A percentile compares a stretch with the other conserved stretches of the same genome.
phyloP scores from a whole-genome alignment of 164 flowering plant species.

The Santalum album region DNA sequence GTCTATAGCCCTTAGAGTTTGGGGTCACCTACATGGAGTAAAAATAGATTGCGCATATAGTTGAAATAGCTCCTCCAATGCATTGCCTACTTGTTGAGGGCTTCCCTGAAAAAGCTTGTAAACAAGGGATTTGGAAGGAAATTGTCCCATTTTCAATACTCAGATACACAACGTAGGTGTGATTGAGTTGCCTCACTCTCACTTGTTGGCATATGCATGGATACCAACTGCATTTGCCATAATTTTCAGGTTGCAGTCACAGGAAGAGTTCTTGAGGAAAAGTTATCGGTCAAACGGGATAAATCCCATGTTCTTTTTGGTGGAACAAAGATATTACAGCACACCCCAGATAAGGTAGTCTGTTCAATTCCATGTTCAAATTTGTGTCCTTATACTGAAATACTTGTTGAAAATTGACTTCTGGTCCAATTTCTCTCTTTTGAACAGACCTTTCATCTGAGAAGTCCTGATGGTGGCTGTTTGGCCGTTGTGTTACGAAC shows the following conservation, averaged over 20 bases:
- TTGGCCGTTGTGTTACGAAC: constrained; percentile 88
- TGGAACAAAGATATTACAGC: constrained; percentile 96
- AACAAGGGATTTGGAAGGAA: too few relatives aligned
- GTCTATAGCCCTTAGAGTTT: too few relatives aligned
- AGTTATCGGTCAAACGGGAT: constrained; percentile 65
- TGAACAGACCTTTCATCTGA: constrained; percentile 55
- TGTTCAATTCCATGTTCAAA: constrained; percentile 1
- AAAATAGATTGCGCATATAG: too few relatives aligned
- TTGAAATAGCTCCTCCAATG: too few relatives aligned
- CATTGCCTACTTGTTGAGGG: too few relatives aligned
- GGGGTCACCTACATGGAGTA: too few relatives aligned
- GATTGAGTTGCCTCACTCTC: neutral
- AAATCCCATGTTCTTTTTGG: constrained; percentile 93
- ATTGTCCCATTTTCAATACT: too few relatives aligned
- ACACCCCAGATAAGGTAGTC: constrained; percentile 87
- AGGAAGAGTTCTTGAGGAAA: constrained; percentile 66
- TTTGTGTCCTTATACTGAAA: neutral
- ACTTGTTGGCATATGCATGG: neutral
- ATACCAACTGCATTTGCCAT: neutral
- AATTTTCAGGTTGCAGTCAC: constrained; percentile 56
- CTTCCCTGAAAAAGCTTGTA: too few relatives aligned
- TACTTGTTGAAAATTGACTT: neutral
- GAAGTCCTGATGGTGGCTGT: constrained; percentile 96
- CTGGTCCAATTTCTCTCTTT: constrained; percentile 8
- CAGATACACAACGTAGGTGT: too few relatives aligned